Evolutionary conservation across 2,329 filamentous ascomycete genomes (phyloP).

Genomic region (Trichoderma sp.): DNA sequence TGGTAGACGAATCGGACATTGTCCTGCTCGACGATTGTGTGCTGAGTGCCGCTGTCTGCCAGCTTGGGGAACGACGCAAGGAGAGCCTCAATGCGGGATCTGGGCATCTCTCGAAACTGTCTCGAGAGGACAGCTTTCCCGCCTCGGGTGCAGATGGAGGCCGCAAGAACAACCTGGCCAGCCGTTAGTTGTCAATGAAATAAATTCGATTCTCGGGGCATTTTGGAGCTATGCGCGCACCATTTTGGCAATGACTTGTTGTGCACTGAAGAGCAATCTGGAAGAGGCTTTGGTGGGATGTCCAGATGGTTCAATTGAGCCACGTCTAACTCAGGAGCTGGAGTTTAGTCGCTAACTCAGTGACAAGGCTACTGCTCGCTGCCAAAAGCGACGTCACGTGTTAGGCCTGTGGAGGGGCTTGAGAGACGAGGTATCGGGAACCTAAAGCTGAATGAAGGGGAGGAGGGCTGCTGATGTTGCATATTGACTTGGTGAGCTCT

Average conservation of each 20-base stretch:
- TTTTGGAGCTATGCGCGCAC: slow-evolving; percentile 36
- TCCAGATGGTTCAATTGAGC: slow-evolving; percentile 17
- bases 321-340: slow-evolving; percentile 22
- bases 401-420: not conserved
- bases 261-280: slow-evolving; percentile 17
- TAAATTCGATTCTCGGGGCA: slow-evolving; percentile 33
- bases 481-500: not conserved
- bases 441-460: not conserved
- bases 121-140: slow-evolving; percentile 97
- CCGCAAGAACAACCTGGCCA: slow-evolving; percentile 88
- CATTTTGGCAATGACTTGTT: slow-evolving; percentile 37
- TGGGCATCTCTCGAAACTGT: slow-evolving; percentile 96
- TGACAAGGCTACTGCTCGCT: slow-evolving; percentile 4
- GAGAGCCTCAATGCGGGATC: slow-evolving; percentile 92
- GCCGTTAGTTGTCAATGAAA: slow-evolving; percentile 25
- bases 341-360: not conserved
- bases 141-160: slow-evolving; percentile 96
- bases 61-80: slow-evolving; percentile 97
- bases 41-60: slow-evolving; percentile 91
- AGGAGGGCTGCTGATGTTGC: not conserved
- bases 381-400: slow-evolving; percentile 16
- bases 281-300: slow-evolving; percentile 16
- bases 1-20: slow-evolving; percentile 99
- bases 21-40: slow-evolving; percentile 98
- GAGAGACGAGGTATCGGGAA: not conserved